Percentiles rank a stretch among this genome's conserved stretches.
Conservation (phyloP, 306 rosid genomes). For the Vigna angularis region DNA sequence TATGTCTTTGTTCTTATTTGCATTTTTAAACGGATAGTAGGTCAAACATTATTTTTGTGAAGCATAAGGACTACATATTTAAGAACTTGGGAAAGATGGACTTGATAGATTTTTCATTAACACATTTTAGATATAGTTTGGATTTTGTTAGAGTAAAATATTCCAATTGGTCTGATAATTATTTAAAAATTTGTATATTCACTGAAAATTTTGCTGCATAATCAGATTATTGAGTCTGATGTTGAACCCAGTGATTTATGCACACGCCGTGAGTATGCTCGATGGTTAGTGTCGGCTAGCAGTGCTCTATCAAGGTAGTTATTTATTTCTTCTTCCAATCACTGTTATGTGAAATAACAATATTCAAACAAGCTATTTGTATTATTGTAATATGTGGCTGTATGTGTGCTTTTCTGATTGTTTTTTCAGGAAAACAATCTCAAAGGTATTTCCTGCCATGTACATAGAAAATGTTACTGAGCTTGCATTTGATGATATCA, state of each 20-base stretch:
- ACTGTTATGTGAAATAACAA: slow-evolving; percentile 16
- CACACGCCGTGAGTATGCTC: slow-evolving; percentile 60
- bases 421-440: slow-evolving; percentile 63
- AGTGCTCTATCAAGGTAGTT: slow-evolving; percentile 74
- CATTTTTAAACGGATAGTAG: neutral
- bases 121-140: slow-evolving; percentile 1
- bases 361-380: neutral
- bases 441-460: slow-evolving; percentile 90
- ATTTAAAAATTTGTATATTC: neutral
- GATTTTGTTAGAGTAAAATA: neutral
- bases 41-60: slow-evolving; percentile 9
- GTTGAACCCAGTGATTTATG: slow-evolving; percentile 63
- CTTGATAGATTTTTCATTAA: neutral
- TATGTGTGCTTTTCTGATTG: slow-evolving; percentile 24
- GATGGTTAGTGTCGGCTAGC: slow-evolving; percentile 80
- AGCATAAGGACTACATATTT: neutral
- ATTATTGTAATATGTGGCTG: slow-evolving; percentile 13
- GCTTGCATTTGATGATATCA: slow-evolving; percentile 83
- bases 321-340: slow-evolving; percentile 7
- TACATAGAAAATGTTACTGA: slow-evolving; percentile 76
- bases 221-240: slow-evolving; percentile 75
- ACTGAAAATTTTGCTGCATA: slow-evolving; percentile 5
- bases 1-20: slow-evolving; percentile 37
- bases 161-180: slow-evolving; percentile 5
- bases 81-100: slow-evolving; percentile 2